phyloP scores from a whole-genome alignment of 225 moss, liverwort and hornwort species.

The Rhytidiadelphus loreus region DNA sequence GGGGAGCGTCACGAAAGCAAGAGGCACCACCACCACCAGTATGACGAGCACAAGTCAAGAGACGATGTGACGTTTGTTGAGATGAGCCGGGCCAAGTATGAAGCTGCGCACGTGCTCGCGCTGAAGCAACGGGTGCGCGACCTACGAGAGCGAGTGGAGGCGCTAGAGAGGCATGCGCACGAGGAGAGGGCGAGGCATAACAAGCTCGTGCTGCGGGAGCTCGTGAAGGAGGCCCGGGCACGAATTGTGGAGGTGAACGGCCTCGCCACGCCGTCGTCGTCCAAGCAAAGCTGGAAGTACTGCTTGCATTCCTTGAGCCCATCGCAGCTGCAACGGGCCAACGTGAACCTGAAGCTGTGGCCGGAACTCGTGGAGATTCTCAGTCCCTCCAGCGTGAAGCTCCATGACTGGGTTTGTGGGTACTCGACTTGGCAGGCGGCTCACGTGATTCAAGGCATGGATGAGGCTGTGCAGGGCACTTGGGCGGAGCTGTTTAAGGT shows the following conservation, averaged over 20 bases:
- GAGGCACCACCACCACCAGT: not conserved
- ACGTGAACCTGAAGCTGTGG: constrained; percentile 11
- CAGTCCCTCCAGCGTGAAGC: not conserved
- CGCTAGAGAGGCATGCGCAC: not conserved
- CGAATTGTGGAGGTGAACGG: constrained; percentile 9
- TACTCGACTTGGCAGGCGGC: constrained; percentile 7
- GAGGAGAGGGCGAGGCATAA: not conserved
- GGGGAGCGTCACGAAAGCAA: not conserved
- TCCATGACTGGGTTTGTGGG: constrained; percentile 17
- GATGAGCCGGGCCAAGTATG: not conserved
- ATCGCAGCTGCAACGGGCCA: not conserved
- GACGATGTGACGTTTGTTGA: not conserved
- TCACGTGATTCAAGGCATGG: constrained; percentile 4
- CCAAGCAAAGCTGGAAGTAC: constrained; percentile 2
- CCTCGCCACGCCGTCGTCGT: not conserved
- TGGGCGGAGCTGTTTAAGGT: constrained; percentile 21
- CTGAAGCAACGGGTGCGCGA: not conserved
- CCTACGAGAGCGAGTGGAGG: not conserved
- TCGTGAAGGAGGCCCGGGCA: not conserved
- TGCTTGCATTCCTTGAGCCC: not conserved
- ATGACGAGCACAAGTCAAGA: not conserved
- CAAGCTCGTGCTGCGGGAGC: constrained; percentile 11
- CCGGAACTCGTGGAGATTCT: not conserved
- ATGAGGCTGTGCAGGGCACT: not conserved
- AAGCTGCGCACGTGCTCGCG: not conserved